A percentile compares a stretch with the other conserved stretches of the same genome.
Conservation (phyloP, 495 filamentous ascomycete genomes). For the Diplogelasinospora grovesii region DNA sequence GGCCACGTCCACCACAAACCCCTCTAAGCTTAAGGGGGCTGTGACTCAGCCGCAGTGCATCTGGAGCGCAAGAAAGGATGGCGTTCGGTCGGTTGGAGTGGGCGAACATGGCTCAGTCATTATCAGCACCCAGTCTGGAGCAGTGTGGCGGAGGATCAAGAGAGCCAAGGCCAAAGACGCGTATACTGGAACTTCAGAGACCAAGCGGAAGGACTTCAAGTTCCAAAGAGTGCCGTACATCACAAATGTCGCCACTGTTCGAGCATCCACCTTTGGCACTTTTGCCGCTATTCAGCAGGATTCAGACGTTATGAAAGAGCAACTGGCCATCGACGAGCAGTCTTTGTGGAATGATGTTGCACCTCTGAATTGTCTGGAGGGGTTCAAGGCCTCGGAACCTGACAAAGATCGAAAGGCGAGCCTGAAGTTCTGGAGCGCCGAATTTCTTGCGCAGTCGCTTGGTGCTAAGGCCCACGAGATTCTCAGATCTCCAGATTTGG, state of each 20-base stretch:
- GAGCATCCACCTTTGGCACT: conserved; percentile 80
- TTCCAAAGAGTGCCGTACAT: conserved; percentile 84
- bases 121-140: conserved; percentile 83
- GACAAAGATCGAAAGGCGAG: conserved; percentile 21
- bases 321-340: conserved; percentile 56
- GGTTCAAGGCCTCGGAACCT: conserved; percentile 33
- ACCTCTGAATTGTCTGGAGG: conserved; percentile 57
- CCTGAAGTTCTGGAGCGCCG: conserved; percentile 29
- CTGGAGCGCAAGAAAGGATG: conserved; percentile 82
- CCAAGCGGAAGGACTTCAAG: conserved; percentile 78
- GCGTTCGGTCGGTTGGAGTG: conserved; percentile 77
- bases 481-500: conserved; percentile 49
- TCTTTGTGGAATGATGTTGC: conserved; percentile 69
- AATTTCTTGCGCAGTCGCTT: conserved; percentile 23
- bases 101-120: conserved; percentile 94
- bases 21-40: conserved; percentile 72
- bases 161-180: conserved; percentile 73
- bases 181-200: conserved; percentile 41
- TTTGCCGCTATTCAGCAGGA: conserved; percentile 86
- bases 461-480: conserved; percentile 39
- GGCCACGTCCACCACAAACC: conserved; percentile 77
- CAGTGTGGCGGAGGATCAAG: conserved; percentile 82
- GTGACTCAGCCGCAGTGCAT: conserved; percentile 67
- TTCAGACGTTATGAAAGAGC: conserved; percentile 70
- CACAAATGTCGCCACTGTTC: conserved; percentile 72